Evolutionary conservation across 1,284 basidiomycete genomes (phyloP), one percentile per base, ranked within the genome.

Genomic region (Butyriboletus appendiculatus): DNA sequence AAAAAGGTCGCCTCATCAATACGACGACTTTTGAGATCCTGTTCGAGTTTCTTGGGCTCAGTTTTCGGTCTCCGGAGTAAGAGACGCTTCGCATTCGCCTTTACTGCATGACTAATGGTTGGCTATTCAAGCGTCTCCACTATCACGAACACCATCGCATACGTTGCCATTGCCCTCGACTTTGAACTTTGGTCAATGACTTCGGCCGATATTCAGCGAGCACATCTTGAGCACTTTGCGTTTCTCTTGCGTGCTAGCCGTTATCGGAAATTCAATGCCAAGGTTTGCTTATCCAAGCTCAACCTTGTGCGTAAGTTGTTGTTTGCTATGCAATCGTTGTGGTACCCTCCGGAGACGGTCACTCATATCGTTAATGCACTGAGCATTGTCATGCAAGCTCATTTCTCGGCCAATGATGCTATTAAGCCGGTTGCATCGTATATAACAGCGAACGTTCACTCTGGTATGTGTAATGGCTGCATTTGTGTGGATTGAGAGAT

Each of bases 121-220:
- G 15, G 11, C 34, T 12, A 15, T 46, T 30, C 5, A 61, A 94
- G 91, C 24, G 79, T 82, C 53, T 94, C 94, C 1, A 90, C 88
- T 0, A 80, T 98, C 28, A 81, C 86, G 48, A 97, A 97, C 61
- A 78, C 86, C 2, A 78, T 90, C 1, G 92, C 92, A 3, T 97
- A 96, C 66, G 82, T 84, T 43, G 81, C 88, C 2, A 80, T 98
- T 41, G 90, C 92, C 0, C 82, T 98, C 3, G 93, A 97, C 65
- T 92, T 97, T 61, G 88, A 94, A 55, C 82, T 98, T 7, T 98
- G 96, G 96, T 82, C 91, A 0, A 80, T 74, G 26, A 86, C 92
- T 0, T 74, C 77, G 1, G 64, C 73, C 5, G 86, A 88, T 38
- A 85, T 98, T 26, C 90, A 94, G 64, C 77, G 76, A 4, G 80